A percentile compares a stretch with the other conserved stretches of the same genome.
phyloP scores from a whole-genome alignment of 192 early-diverging fungal species.

The Glomus cerebriforme region DNA sequence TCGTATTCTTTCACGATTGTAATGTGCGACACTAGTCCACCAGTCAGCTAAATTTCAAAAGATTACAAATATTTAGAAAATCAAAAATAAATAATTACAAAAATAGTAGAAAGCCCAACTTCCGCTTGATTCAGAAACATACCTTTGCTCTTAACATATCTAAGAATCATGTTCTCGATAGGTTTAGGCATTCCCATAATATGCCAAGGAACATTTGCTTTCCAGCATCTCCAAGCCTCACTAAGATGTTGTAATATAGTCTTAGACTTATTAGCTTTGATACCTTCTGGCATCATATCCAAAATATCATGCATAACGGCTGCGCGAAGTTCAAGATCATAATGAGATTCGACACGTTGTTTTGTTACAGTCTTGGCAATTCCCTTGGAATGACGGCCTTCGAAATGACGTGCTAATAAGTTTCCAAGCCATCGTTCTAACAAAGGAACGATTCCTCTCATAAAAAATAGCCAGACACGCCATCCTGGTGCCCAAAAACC shows the following conservation, averaged over 20 bases:
- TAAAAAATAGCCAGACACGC: slow-evolving; percentile 99
- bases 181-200: slow-evolving; percentile 97
- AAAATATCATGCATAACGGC: slow-evolving; percentile 99
- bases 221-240: slow-evolving; percentile 96
- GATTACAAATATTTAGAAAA: background rate
- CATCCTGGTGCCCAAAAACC: slow-evolving; percentile 99
- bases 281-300: slow-evolving; percentile 99
- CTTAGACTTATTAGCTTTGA: slow-evolving; percentile 94
- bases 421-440: slow-evolving; percentile 99
- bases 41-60: slow-evolving; percentile 75
- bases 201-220: slow-evolving; percentile 99
- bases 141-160: slow-evolving; percentile 95
- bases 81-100: too few relatives aligned
- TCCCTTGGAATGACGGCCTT: slow-evolving; percentile 95
- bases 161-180: slow-evolving; percentile 98
- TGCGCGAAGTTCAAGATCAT: slow-evolving; percentile 96
- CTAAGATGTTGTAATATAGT: slow-evolving; percentile 95
- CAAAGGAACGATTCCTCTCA: slow-evolving; percentile 96
- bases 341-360: slow-evolving; percentile 98
- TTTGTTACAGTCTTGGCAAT: slow-evolving; percentile 99
- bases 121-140: too few relatives aligned
- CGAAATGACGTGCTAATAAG: slow-evolving; percentile 97
- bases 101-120: too few relatives aligned
- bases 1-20: slow-evolving; percentile 98
- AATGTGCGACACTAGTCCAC: slow-evolving; percentile 99